Evolutionary conservation across 176 grass and related monocot genomes (phyloP).

Genomic region (Chrysopogon serrulatus): DNA sequence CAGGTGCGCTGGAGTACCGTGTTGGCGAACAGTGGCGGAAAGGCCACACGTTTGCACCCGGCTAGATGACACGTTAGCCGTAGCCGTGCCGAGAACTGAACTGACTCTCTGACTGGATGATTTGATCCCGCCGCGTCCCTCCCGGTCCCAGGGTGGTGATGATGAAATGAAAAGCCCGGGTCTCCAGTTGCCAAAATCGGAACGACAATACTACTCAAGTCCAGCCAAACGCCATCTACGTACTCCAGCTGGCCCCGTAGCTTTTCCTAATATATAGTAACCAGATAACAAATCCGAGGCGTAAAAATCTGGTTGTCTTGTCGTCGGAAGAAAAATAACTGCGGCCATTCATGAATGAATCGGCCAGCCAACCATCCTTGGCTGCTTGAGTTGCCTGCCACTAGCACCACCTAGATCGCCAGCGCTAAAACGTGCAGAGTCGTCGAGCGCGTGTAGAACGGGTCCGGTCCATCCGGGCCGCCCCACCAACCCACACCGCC

Average conservation of each 20-base stretch:
- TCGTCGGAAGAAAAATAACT: background rate
- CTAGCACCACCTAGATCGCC: too few species aligned
- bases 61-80: too few species aligned
- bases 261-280: background rate
- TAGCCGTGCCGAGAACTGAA: too few species aligned
- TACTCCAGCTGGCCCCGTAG: background rate
- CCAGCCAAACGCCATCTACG: background rate
- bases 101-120: too few species aligned
- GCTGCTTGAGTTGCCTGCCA: background rate
- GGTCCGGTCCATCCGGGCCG: constrained; percentile 17
- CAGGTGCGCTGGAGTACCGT: too few species aligned
- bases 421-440: background rate
- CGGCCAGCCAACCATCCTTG: background rate
- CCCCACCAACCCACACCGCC: background rate
- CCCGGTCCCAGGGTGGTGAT: too few species aligned
- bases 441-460: constrained; percentile 13
- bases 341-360: background rate
- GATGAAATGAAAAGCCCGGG: background rate
- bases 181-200: background rate
- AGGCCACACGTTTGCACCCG: too few species aligned
- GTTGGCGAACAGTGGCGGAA: too few species aligned
- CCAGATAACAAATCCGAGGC: background rate
- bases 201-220: background rate
- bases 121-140: too few species aligned
- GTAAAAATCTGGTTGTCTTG: background rate